Conservation (phyloP, 805 yeast genomes). For the Hanseniaspora osmophila region DNA sequence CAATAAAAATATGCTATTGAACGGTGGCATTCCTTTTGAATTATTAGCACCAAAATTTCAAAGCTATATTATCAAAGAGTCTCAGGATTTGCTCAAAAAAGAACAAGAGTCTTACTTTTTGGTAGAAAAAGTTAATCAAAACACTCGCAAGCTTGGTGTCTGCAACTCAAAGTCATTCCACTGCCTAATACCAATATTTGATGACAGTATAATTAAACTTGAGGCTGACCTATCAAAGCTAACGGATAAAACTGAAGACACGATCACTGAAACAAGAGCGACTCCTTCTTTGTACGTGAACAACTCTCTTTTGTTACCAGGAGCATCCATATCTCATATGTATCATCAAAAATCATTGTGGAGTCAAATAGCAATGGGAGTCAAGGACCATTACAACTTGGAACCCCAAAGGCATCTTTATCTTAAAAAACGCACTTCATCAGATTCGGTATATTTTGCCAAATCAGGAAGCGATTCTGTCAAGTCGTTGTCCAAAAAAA, state of each 20-base stretch:
- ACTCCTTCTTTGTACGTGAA: conserved; percentile 10
- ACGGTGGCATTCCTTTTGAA: neutral
- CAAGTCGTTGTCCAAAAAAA: conserved; percentile 2
- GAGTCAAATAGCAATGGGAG: conserved; percentile 24
- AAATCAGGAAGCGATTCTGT: neutral
- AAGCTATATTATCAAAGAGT: neutral
- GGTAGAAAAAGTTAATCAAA: neutral
- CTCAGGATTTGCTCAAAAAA: neutral
- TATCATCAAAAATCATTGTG: conserved; percentile 21
- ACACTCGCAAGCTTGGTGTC: neutral
- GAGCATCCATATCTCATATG: conserved; percentile 13
- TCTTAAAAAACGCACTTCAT: conserved; percentile 12
- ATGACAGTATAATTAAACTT: neutral
- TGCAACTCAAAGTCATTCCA: neutral
- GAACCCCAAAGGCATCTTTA: conserved; percentile 26
- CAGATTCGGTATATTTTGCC: neutral
- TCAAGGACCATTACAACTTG: conserved; percentile 25
- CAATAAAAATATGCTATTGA: neutral
- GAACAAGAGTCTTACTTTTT: neutral
- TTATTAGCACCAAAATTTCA: neutral
- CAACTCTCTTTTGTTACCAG: conserved; percentile 21
- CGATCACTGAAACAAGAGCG: too few species aligned
- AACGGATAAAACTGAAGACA: neutral
- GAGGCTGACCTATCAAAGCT: neutral
- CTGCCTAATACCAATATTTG: neutral